Evolutionary conservation across 306 rosid genomes (phyloP).

Genomic region (Luffa acutangula): DNA sequence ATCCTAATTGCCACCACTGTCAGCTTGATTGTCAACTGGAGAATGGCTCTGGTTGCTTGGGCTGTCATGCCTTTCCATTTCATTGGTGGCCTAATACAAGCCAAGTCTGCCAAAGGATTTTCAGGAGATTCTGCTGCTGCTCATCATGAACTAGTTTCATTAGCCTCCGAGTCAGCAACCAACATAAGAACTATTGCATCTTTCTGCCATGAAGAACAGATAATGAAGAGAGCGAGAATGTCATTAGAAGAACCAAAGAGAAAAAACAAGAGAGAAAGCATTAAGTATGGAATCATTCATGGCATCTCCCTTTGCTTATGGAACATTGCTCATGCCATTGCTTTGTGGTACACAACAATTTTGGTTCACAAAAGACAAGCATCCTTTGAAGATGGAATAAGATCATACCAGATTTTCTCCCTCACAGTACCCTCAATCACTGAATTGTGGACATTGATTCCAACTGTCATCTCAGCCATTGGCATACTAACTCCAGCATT

Average conservation of each 20-base stretch:
- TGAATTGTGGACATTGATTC: slow-evolving; percentile 74
- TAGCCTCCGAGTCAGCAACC: slow-evolving; percentile 68
- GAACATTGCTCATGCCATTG: slow-evolving; percentile 91
- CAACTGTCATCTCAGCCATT: slow-evolving; percentile 74
- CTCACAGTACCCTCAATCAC: slow-evolving; percentile 93
- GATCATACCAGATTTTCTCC: slow-evolving; percentile 86
- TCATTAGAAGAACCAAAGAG: slow-evolving; percentile 54
- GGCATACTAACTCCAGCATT: slow-evolving; percentile 66
- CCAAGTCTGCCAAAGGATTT: slow-evolving; percentile 84
- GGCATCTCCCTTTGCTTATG: slow-evolving; percentile 78
- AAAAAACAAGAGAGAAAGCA: slow-evolving; percentile 51
- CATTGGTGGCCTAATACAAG: slow-evolving; percentile 89
- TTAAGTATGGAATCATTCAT: slow-evolving; percentile 63
- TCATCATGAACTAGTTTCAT: slow-evolving; percentile 59
- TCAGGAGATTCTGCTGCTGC: slow-evolving; percentile 61
- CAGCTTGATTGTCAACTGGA: slow-evolving; percentile 67
- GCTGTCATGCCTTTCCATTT: slow-evolving; percentile 98
- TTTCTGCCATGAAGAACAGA: slow-evolving; percentile 70
- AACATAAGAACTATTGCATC: slow-evolving; percentile 81
- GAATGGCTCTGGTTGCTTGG: slow-evolving; percentile 91
- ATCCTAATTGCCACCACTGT: slow-evolving; percentile 73
- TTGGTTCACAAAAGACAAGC: slow-evolving; percentile 50
- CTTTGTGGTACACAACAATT: slow-evolving; percentile 79
- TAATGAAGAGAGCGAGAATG: slow-evolving; percentile 47
- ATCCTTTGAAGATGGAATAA: slow-evolving; percentile 51